Evolutionary conservation across 208 protist genomes (phyloP), one percentile per base, ranked within the genome.

Genomic region (Angomonas deanei): DNA sequence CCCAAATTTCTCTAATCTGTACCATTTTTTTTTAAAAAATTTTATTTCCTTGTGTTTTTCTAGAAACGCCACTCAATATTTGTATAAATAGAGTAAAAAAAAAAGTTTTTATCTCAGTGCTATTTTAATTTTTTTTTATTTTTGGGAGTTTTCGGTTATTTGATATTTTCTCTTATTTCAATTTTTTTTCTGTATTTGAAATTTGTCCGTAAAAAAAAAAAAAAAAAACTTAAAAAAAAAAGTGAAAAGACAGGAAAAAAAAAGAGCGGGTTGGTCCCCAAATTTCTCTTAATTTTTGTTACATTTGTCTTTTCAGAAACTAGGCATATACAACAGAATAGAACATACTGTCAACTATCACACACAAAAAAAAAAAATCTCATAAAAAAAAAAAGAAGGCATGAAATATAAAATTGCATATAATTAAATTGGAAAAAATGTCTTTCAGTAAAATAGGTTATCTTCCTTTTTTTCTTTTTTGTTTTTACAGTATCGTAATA

Each of bases 1-100:
- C 75, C 75, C 75, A 81, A 72, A 34, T 81, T 74, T 81, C 75
- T 71, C 56, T 49, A 19, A 19, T 42, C 36, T 42, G 8, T n/a
- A 42, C 11, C 36, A 42, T 42, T n/a, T 15, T n/a, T 42, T 42
- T 42, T n/a, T 42, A 42, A n/a, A 42, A 42, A 42, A 8, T 8
- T 42, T n/a, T 42, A 42, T 42, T n/a, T 42, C n/a, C n/a, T n/a
- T n/a, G n/a, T n/a, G n/a, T n/a, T n/a, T n/a, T n/a, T n/a, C n/a
- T n/a, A n/a, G n/a, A n/a, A n/a, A n/a, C n/a, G n/a, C n/a, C n/a
- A n/a, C n/a, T n/a, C n/a, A n/a, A n/a, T n/a, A n/a, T n/a, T n/a
- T n/a, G n/a, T n/a, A n/a, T n/a, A n/a, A n/a, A n/a, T n/a, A n/a
- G n/a, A n/a, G n/a, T n/a, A n/a, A n/a, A n/a, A n/a, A n/a, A n/a